Evolutionary conservation across 495 filamentous ascomycete genomes (phyloP).

Genomic region (Penicillium robsamsonii): DNA sequence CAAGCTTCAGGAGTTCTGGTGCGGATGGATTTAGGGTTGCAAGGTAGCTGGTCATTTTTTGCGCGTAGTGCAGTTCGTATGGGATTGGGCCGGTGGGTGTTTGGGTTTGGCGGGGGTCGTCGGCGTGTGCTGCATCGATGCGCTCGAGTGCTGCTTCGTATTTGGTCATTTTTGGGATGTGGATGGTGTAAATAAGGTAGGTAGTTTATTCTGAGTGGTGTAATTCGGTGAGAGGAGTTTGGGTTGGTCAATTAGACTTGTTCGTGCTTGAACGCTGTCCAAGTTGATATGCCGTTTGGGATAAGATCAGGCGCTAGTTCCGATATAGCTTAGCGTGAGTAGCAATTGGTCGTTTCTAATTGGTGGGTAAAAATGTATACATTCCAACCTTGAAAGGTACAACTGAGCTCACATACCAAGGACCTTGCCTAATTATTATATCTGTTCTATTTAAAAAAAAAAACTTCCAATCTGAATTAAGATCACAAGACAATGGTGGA

Average conservation of each 20-base stretch:
- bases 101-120: slow-evolving; percentile 57
- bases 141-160: slow-evolving; percentile 52
- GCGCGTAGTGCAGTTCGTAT: slow-evolving; percentile 77
- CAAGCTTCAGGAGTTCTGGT: slow-evolving; percentile 63
- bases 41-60: slow-evolving; percentile 73
- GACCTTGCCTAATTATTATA: not conserved
- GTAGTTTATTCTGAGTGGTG: not conserved
- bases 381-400: not conserved
- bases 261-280: not conserved
- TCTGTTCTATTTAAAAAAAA: not conserved
- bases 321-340: not conserved
- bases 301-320: slow-evolving; percentile 3
- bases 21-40: slow-evolving; percentile 51
- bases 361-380: slow-evolving; percentile 5
- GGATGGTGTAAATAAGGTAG: not conserved
- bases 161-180: slow-evolving; percentile 23
- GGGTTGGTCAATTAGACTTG: not conserved
- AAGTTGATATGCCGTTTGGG: not conserved
- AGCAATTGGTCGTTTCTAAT: not conserved
- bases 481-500: slow-evolving; percentile 5
- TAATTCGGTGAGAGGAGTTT: not conserved
- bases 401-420: not conserved
- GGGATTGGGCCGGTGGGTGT: slow-evolving; percentile 38
- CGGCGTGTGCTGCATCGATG: slow-evolving; percentile 71
- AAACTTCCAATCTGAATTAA: not conserved